phyloP scores from a whole-genome alignment of 352 stramenopile species.

The Globisporangium alternatum region DNA sequence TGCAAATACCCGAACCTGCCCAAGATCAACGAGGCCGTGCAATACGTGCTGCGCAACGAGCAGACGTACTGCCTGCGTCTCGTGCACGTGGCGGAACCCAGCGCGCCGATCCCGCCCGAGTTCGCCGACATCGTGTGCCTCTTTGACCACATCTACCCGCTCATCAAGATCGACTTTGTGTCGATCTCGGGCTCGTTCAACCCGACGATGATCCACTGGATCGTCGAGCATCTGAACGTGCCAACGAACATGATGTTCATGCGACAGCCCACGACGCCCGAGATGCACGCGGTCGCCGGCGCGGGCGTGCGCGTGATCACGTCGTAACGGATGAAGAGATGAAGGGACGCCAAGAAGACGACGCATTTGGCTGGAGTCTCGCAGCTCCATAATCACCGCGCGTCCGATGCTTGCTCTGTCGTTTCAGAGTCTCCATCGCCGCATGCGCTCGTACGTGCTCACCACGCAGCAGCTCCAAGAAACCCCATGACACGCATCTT shows the following conservation, averaged over 20 bases:
- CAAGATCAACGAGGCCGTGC: conserved; percentile 90
- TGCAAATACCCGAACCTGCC: conserved; percentile 86
- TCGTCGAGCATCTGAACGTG: conserved; percentile 58
- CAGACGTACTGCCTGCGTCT: conserved; percentile 88
- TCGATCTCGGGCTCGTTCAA: conserved; percentile 52
- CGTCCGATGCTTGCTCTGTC: background rate
- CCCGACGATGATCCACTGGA: conserved; percentile 71
- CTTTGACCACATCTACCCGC: conserved; percentile 87
- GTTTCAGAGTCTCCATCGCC: background rate
- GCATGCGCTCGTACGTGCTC: too few species aligned
- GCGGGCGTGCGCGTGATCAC: conserved; percentile 83
- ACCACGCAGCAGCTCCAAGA: too few species aligned
- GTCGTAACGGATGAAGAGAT: conserved; percentile 41
- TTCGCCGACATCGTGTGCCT: conserved; percentile 44
- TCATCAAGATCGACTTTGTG: conserved; percentile 80
- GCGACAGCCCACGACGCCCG: conserved; percentile 62
- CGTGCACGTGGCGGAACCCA: conserved; percentile 59
- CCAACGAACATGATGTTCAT: conserved; percentile 88
- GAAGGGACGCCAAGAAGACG: conserved; percentile 13
- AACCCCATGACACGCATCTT: too few species aligned
- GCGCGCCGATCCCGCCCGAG: conserved; percentile 24
- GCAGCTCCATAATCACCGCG: background rate
- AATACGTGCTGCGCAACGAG: conserved; percentile 88
- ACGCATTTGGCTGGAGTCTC: background rate
- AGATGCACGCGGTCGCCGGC: conserved; percentile 65